These are phyloP conservation scores for Phylloporus sp. DNA, from an alignment of 1,284 basidiomycete species.

Conservation along the genomic window DNA sequence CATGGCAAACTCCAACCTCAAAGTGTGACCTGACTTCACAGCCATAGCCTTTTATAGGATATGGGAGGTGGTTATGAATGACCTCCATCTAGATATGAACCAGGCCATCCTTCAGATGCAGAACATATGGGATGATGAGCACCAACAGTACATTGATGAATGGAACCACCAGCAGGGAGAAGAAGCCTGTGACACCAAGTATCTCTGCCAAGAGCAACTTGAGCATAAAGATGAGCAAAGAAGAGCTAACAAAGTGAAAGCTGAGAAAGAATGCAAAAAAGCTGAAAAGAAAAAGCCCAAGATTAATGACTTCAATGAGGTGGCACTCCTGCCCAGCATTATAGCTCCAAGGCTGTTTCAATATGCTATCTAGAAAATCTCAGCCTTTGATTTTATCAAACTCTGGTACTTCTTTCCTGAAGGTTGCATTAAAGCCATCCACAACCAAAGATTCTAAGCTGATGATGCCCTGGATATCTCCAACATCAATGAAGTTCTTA, in stretches of 20 bases:
- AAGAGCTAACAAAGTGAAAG: background rate
- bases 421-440: rapidly evolving
- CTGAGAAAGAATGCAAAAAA: background rate
- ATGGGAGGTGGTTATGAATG: background rate
- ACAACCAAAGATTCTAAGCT: background rate
- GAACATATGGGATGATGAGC: background rate
- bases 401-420: background rate
- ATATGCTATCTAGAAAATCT: conserved; percentile 30
- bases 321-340: background rate
- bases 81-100: background rate
- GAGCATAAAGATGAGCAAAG: background rate
- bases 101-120: background rate
- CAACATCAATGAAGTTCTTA: background rate
- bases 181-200: background rate
- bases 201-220: background rate
- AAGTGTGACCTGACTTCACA: background rate
- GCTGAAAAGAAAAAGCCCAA: conserved; percentile 10
- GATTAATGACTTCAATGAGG: background rate
- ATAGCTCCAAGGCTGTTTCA: conserved; percentile 8
- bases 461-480: background rate
- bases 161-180: background rate
- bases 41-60: background rate
- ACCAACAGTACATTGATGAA: background rate
- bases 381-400: background rate
- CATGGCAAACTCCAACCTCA: background rate